These are phyloP conservation scores for Salmacisia buchloeana DNA, from an alignment of 1,284 basidiomycete species.

Conservation along the genomic window DNA sequence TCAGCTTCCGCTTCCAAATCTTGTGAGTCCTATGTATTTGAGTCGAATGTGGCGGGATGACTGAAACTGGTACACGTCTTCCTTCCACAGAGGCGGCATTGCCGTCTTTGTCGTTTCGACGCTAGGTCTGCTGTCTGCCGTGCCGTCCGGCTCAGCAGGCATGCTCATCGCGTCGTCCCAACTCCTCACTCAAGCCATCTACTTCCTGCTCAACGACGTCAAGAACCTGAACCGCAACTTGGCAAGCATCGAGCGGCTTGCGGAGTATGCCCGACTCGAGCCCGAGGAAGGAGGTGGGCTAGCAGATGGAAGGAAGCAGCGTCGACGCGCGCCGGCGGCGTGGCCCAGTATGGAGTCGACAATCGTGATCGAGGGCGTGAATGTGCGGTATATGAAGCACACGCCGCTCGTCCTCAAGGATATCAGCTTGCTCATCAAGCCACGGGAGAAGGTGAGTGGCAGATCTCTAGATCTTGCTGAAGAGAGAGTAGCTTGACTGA, in stretches of 20 bases:
- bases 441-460: constrained; percentile 63
- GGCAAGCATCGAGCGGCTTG: constrained; percentile 79
- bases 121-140: constrained; percentile 66
- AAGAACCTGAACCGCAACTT: constrained; percentile 39
- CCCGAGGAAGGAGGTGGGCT: constrained; percentile 61
- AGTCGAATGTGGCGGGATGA: not conserved
- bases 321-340: constrained; percentile 27
- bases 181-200: constrained; percentile 31
- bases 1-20: constrained; percentile 34
- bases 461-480: no score
- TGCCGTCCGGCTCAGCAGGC: constrained; percentile 70
- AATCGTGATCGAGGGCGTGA: constrained; percentile 65
- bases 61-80: not conserved
- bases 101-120: constrained; percentile 50
- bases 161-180: constrained; percentile 66
- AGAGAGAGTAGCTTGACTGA: not conserved
- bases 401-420: constrained; percentile 73
- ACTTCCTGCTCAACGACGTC: constrained; percentile 30
- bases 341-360: constrained; percentile 57
- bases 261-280: constrained; percentile 80
- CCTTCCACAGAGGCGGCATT: constrained; percentile 17
- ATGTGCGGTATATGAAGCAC: constrained; percentile 75
- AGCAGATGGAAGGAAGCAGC: not conserved
- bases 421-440: constrained; percentile 67
- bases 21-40: not conserved